phyloP scores from a whole-genome alignment of 192 early-diverging fungal species.

The Globomyces pollinis-pini region DNA sequence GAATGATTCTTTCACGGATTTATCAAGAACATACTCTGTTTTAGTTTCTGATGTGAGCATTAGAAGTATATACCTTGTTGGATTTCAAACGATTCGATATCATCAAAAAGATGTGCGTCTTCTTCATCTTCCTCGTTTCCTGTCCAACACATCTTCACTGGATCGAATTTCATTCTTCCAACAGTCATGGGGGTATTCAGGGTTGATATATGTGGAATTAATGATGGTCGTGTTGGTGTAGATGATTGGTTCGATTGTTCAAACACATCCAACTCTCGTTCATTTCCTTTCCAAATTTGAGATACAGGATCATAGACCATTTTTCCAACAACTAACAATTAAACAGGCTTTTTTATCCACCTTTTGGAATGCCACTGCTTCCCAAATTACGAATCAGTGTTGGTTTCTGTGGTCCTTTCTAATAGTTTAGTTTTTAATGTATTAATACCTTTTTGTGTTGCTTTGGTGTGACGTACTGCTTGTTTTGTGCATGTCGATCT shows the following conservation, averaged over 20 bases:
- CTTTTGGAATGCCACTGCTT: slow-evolving; percentile 24
- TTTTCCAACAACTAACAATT: slow-evolving; percentile 26
- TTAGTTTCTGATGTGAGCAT: background rate
- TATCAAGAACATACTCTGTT: slow-evolving; percentile 12
- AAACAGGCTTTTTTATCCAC: slow-evolving; percentile 7
- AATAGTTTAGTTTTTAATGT: slow-evolving; percentile 30
- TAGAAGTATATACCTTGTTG: background rate
- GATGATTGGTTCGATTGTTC: slow-evolving; percentile 15
- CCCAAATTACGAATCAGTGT: slow-evolving; percentile 35
- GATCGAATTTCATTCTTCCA: slow-evolving; percentile 43
- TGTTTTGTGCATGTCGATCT: too few species aligned
- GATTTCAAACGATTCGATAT: slow-evolving; percentile 25
- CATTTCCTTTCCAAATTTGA: slow-evolving; percentile 47
- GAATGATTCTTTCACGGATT: slow-evolving; percentile 22
- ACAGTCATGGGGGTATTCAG: slow-evolving; percentile 26
- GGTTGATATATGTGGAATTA: slow-evolving; percentile 14
- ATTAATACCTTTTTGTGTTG: too few species aligned
- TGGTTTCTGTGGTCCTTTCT: slow-evolving; percentile 20
- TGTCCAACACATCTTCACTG: slow-evolving; percentile 40
- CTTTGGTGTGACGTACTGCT: too few species aligned
- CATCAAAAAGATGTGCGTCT: slow-evolving; percentile 37
- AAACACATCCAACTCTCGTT: slow-evolving; percentile 33
- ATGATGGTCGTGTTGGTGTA: background rate
- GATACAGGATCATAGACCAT: slow-evolving; percentile 43
- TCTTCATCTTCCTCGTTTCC: slow-evolving; percentile 32